Conservation (phyloP, 2,329 filamentous ascomycete genomes). For the Lasiodiplodia gonubiensis region DNA sequence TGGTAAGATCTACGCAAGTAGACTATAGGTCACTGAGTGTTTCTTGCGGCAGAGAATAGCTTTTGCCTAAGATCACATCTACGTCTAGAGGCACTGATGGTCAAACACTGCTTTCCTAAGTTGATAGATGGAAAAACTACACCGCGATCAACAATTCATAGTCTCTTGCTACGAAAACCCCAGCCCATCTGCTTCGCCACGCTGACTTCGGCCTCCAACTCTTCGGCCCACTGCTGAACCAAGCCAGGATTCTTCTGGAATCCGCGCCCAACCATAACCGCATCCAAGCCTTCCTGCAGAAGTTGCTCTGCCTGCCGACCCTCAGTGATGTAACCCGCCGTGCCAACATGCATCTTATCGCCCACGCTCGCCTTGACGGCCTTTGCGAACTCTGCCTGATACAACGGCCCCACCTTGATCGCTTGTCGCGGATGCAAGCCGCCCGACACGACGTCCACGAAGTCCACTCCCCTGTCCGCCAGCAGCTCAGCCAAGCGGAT, state of each 20-base stretch:
- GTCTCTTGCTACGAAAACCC: constrained; percentile 50
- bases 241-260: constrained; percentile 84
- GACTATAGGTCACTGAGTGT: too few species aligned
- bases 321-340: constrained; percentile 75
- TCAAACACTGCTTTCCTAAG: too few species aligned
- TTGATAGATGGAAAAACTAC: too few species aligned
- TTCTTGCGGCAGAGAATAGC: too few species aligned
- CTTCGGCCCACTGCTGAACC: constrained; percentile 73
- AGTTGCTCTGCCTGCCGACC: constrained; percentile 71
- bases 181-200: constrained; percentile 74
- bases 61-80: too few species aligned
- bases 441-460: constrained; percentile 81
- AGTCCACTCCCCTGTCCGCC: constrained; percentile 75
- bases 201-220: constrained; percentile 72
- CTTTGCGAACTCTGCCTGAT: constrained; percentile 76
- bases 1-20: too few species aligned
- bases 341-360: constrained; percentile 71
- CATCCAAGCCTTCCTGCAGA: constrained; percentile 63
- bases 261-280: constrained; percentile 74
- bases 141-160: too few species aligned
- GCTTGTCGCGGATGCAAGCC: constrained; percentile 70
- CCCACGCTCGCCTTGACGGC: constrained; percentile 74
- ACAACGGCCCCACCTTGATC: constrained; percentile 66
- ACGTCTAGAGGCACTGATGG: too few species aligned
- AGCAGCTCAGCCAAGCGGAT: constrained; percentile 69